Conservation (phyloP, 106 monocot genomes). For the Allium fistulosum region DNA sequence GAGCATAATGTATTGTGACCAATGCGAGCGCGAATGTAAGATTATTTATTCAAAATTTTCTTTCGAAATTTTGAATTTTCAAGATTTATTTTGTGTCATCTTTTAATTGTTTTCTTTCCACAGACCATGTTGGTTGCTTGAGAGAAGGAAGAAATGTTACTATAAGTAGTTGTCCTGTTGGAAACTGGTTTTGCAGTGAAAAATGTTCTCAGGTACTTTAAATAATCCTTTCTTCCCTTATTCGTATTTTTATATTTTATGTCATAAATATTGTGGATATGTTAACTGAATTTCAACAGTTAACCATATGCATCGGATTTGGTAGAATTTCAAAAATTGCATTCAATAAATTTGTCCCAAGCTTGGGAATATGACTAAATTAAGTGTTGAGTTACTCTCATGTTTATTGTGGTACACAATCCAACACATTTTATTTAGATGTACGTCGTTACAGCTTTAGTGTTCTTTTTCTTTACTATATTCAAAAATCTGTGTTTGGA, state of each 20-base stretch:
- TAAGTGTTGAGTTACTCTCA: no score
- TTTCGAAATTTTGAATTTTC: slow-evolving; percentile 4
- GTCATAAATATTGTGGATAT: background rate
- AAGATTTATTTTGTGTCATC: background rate
- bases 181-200: slow-evolving; percentile 64
- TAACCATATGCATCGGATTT: no score
- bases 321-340: no score
- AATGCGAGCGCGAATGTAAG: slow-evolving; percentile 25
- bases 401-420: no score
- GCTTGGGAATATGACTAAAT: no score
- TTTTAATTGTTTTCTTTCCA: background rate
- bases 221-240: background rate
- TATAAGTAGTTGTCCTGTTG: slow-evolving; percentile 33
- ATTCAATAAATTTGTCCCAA: no score
- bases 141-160: slow-evolving; percentile 9
- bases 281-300: no score
- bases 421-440: no score
- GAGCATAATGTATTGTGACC: slow-evolving; percentile 62
- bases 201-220: slow-evolving; percentile 49
- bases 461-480: no score
- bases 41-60: background rate
- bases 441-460: no score
- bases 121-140: slow-evolving; percentile 71
- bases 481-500: no score
- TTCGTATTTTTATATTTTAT: background rate